phyloP scores from a whole-genome alignment of 73 alveolate genomes.

The Chromera velia region DNA sequence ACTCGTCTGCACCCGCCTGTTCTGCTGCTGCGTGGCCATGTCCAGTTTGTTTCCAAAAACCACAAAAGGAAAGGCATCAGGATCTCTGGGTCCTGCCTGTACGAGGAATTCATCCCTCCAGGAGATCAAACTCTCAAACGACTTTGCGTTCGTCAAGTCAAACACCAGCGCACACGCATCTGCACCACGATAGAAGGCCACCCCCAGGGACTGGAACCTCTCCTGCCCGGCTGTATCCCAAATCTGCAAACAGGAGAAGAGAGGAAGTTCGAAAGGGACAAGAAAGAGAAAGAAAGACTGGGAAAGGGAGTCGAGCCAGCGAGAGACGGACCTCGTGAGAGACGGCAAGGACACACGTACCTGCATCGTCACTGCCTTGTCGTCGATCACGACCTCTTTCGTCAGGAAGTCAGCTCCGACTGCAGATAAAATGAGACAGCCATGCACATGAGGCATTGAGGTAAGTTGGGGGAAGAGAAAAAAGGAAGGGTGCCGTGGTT shows the following conservation, averaged over 20 bases:
- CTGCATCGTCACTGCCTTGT: slow-evolving; percentile 76
- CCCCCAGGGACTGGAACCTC: slow-evolving; percentile 58
- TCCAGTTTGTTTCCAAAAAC: slow-evolving; percentile 85
- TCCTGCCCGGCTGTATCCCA: slow-evolving; percentile 42
- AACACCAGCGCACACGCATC: slow-evolving; percentile 78
- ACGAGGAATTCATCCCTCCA: slow-evolving; percentile 83
- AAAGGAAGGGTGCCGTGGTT: too few relatives aligned
- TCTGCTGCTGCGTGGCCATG: slow-evolving; percentile 51
- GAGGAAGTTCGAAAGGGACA: too few relatives aligned
- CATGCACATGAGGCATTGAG: too few relatives aligned
- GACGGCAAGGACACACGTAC: slow-evolving; percentile 43
- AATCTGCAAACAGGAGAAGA: too few relatives aligned
- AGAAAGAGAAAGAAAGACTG: too few relatives aligned
- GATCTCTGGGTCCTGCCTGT: slow-evolving; percentile 77
- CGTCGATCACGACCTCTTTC: slow-evolving; percentile 79
- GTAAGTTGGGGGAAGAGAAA: too few relatives aligned
- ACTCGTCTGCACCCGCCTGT: slow-evolving; percentile 58
- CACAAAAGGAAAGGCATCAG: slow-evolving; percentile 82
- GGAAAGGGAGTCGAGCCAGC: too few relatives aligned
- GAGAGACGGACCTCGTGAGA: too few relatives aligned
- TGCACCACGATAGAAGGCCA: slow-evolving; percentile 91
- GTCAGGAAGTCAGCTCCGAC: slow-evolving; percentile 95
- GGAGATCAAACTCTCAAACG: slow-evolving; percentile 67
- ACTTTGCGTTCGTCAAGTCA: slow-evolving; percentile 65
- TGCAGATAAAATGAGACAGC: too few relatives aligned